Conservation (phyloP, 305 asterid species). For the Withania somnifera region DNA sequence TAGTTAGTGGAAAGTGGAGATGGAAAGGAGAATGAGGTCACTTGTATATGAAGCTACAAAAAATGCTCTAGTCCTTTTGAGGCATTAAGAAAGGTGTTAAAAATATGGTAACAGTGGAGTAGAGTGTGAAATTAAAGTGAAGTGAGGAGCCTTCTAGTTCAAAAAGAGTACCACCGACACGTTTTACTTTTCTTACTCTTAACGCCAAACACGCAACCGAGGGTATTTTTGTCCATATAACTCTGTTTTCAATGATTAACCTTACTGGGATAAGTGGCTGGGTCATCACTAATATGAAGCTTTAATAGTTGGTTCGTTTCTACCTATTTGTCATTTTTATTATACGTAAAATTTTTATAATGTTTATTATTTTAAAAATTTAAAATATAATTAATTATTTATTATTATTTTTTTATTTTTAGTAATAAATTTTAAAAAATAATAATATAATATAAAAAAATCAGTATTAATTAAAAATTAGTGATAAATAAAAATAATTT, state of each 20-base stretch:
- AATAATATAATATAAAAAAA: no score
- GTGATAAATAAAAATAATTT: no score
- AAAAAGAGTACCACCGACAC: conserved; percentile 42
- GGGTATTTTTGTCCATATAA: background rate
- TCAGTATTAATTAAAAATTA: no score
- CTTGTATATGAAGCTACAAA: conserved; percentile 19
- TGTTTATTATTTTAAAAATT: no score
- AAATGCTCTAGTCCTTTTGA: conserved; percentile 3
- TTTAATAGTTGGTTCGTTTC: no score
- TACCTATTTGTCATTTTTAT: no score
- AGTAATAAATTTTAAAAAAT: no score
- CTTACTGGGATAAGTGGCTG: background rate
- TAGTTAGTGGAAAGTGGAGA: background rate
- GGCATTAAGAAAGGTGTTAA: conserved; percentile 15
- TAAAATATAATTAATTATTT: no score
- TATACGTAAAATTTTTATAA: no score
- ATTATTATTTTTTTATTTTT: no score
- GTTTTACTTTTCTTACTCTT: conserved; percentile 10
- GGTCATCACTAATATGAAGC: background rate
- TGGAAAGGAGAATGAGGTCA: background rate
- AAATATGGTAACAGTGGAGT: background rate
- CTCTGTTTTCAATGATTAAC: background rate
- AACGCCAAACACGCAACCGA: background rate
- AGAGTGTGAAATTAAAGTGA: background rate
- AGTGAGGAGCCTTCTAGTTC: conserved; percentile 9